Evolutionary conservation across 306 rosid genomes (phyloP).

Genomic region (Herpetospermum pedunculosum): DNA sequence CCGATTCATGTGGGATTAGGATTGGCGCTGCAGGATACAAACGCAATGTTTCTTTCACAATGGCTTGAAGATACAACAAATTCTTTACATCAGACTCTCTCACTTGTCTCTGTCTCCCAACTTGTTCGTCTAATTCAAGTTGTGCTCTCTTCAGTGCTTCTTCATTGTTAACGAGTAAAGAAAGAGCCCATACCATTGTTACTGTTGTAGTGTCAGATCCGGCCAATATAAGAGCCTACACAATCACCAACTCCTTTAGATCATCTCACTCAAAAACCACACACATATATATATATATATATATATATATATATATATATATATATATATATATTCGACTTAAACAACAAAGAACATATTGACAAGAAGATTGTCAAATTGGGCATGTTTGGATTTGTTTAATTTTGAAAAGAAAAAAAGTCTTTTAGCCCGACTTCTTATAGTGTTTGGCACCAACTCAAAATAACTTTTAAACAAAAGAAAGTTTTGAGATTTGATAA

Average conservation of each 20-base stretch:
- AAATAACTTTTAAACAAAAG: no score
- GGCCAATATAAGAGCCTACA: neutral
- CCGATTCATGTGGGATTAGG: slow-evolving; percentile 4
- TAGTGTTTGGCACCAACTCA: no score
- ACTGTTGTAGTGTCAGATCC: slow-evolving; percentile 3
- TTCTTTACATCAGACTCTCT: slow-evolving; percentile 16
- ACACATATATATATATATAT: no score
- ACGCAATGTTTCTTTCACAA: slow-evolving; percentile 22
- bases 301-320: no score
- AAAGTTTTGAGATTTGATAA: no score
- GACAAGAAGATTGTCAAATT: no score
- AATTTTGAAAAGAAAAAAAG: no score
- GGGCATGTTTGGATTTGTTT: no score
- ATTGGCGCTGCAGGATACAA: slow-evolving; percentile 20
- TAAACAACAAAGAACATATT: no score
- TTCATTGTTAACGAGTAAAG: slow-evolving; percentile 4
- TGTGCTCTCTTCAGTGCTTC: neutral
- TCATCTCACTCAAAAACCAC: no score
- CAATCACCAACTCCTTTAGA: neutral
- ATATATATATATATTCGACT: no score
- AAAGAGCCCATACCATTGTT: slow-evolving; percentile 12
- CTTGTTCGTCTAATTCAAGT: neutral
- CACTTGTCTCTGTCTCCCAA: slow-evolving; percentile 17
- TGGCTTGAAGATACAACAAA: slow-evolving; percentile 17
- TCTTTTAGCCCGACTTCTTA: no score